Conservation (phyloP, 2,329 filamentous ascomycete genomes). For the Aureobasidium sp. region DNA sequence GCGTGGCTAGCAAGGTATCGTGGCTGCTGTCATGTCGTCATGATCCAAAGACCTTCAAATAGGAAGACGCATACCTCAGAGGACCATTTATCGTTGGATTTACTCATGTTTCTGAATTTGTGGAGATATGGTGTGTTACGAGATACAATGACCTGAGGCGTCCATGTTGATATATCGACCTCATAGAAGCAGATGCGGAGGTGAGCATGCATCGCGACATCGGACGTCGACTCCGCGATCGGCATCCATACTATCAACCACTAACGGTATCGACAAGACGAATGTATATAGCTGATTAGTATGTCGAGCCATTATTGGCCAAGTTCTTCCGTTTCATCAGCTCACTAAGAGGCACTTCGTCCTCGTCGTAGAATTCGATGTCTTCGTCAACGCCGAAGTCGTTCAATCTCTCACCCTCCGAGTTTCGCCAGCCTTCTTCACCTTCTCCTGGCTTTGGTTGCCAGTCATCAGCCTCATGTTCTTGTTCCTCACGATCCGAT, state of each 20-base stretch:
- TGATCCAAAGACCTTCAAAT: too few relatives aligned
- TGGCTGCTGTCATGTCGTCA: background rate
- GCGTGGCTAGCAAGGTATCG: background rate
- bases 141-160: too few relatives aligned
- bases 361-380: conserved; percentile 57
- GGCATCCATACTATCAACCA: background rate
- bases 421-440: conserved; percentile 60
- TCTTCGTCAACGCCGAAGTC: conserved; percentile 79
- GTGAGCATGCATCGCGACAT: background rate
- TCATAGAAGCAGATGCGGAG: background rate
- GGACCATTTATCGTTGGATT: conserved; percentile 8
- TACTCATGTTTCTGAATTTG: background rate
- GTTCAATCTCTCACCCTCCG: conserved; percentile 62
- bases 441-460: conserved; percentile 29
- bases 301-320: background rate
- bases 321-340: conserved; percentile 49
- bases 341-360: conserved; percentile 63
- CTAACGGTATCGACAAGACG: background rate
- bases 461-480: conserved; percentile 20
- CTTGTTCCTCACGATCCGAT: conserved; percentile 40
- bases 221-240: conserved; percentile 1
- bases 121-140: too few relatives aligned
- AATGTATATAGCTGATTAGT: background rate
- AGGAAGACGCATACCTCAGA: background rate
- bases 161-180: background rate